Evolutionary conservation across 345 rosid species (phyloP).

Genomic region (Clarkia xantiana): DNA sequence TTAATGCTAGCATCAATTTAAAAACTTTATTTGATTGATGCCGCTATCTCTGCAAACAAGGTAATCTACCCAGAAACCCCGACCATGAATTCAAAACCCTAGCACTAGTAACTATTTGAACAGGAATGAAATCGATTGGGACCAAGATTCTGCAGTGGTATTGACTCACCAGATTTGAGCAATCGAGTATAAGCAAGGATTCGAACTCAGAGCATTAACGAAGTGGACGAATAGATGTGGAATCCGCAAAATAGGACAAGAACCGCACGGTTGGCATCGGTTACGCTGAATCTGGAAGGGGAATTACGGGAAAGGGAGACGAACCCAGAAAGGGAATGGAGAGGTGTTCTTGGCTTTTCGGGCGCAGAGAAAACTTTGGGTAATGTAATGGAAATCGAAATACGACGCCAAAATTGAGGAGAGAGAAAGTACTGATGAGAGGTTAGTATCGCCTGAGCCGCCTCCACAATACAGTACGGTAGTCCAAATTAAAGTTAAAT

Average conservation of each 20-base stretch:
- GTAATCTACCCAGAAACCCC: too few species aligned
- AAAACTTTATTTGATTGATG: too few species aligned
- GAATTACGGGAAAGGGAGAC: constrained; percentile 7
- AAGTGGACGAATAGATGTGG: too few species aligned
- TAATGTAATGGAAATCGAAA: neutral
- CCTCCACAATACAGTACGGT: neutral
- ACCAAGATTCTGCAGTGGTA: too few species aligned
- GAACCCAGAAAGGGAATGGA: constrained; percentile 2
- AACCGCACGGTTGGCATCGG: neutral
- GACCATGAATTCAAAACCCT: neutral
- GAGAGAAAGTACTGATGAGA: neutral
- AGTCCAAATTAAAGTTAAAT: too few species aligned
- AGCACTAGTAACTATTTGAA: neutral
- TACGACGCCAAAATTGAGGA: constrained; percentile 1
- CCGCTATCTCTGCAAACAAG: neutral
- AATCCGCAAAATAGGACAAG: too few species aligned
- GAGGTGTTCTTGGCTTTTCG: neutral
- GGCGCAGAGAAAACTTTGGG: neutral
- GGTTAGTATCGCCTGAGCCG: neutral
- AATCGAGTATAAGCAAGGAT: too few species aligned
- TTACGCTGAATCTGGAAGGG: neutral
- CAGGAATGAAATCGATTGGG: too few species aligned
- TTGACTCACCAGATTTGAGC: too few species aligned
- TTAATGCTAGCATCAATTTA: too few species aligned
- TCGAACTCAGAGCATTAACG: too few species aligned